Conservation (phyloP, 495 filamentous ascomycete genomes). For the Podospora conica region DNA sequence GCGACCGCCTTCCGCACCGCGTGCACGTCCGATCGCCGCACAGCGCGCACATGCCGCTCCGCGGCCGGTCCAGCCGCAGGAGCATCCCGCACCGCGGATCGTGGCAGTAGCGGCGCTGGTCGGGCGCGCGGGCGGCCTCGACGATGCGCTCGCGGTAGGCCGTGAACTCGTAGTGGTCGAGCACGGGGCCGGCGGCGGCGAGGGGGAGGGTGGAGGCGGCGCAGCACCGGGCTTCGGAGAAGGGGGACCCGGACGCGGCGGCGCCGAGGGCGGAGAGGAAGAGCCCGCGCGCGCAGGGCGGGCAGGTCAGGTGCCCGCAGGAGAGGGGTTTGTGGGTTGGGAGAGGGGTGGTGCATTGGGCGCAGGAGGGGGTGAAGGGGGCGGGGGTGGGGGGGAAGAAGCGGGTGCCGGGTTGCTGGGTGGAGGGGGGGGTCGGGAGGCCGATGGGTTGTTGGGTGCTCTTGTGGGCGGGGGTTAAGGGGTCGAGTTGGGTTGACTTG, state of each 20-base stretch:
- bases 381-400: background rate
- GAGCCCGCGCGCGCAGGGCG: background rate
- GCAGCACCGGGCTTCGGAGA: background rate
- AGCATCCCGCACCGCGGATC: background rate
- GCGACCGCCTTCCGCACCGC: background rate
- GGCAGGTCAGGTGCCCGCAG: background rate
- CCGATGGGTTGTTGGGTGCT: background rate
- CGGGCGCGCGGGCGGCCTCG: background rate
- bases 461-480: background rate
- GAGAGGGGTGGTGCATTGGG: background rate
- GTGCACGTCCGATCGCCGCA: background rate
- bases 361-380: background rate
- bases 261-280: background rate
- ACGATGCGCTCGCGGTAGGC: background rate
- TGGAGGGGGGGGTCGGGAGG: background rate
- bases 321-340: background rate
- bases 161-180: background rate
- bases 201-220: background rate
- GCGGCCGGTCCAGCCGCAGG: background rate
- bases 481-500: background rate
- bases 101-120: background rate
- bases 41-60: background rate
- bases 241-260: background rate
- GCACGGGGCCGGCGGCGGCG: background rate
- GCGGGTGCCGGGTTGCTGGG: background rate